Conservation (phyloP, 345 rosid species). For the Toxicodendron radicans region DNA sequence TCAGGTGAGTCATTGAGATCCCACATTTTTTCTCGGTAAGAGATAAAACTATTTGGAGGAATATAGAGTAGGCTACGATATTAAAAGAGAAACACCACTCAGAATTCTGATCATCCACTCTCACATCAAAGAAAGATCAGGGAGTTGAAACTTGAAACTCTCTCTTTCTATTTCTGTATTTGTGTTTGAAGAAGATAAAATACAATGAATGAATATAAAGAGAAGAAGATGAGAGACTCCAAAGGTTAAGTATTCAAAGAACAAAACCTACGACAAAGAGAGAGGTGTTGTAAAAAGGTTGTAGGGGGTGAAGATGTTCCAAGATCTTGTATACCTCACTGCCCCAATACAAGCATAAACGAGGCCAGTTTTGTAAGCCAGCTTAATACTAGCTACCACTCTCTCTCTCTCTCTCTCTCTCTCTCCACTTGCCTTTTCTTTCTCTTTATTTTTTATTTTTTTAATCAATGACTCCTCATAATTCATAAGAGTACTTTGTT, state of each 20-base stretch:
- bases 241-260: conserved; percentile 15
- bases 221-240: not conserved
- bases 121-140: conserved; percentile 9
- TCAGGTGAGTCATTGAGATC: conserved; percentile 74
- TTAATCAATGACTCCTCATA: conserved; percentile 19
- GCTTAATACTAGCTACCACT: conserved; percentile 32
- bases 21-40: conserved; percentile 52
- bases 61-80: not conserved
- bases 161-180: conserved; percentile 1
- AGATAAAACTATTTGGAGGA: not conserved
- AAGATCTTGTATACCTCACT: conserved; percentile 22
- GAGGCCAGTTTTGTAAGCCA: conserved; percentile 48
- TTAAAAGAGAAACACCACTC: not conserved
- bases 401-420: conserved; percentile 21
- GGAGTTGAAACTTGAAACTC: conserved; percentile 2
- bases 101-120: conserved; percentile 14
- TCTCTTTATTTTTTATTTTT: conserved; percentile 18
- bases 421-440: conserved; percentile 50
- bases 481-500: conserved; percentile 3
- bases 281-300: conserved; percentile 14
- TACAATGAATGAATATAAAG: conserved; percentile 2
- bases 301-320: conserved; percentile 4
- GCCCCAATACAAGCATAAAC: conserved; percentile 48
- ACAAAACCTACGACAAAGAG: conserved; percentile 31
- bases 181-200: not conserved